These are phyloP conservation scores for Zoysia matrella DNA, from an alignment of 202 grass and related monocot genomes.

Conservation along the genomic window DNA sequence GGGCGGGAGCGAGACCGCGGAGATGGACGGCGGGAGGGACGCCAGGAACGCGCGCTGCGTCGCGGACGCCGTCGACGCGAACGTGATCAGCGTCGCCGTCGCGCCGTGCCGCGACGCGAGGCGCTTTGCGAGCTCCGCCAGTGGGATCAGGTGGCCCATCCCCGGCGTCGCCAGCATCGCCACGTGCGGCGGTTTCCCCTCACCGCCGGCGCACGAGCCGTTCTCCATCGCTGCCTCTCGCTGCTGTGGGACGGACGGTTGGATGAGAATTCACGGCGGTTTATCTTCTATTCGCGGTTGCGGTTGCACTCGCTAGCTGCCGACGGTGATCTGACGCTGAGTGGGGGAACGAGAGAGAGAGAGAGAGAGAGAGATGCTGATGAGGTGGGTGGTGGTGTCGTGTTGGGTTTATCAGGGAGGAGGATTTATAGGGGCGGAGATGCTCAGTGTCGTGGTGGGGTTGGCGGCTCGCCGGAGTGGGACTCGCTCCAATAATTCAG, in stretches of 20 bases:
- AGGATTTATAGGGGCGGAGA: background rate
- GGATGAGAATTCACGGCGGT: background rate
- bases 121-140: slow-evolving; percentile 30
- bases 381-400: background rate
- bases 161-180: background rate
- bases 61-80: slow-evolving; percentile 44
- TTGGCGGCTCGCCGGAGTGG: background rate
- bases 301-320: background rate
- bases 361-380: background rate
- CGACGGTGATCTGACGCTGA: too few relatives aligned
- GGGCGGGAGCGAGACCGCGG: slow-evolving; percentile 30
- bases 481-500: background rate
- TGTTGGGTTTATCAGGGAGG: background rate
- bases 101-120: slow-evolving; percentile 43
- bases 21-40: slow-evolving; percentile 30
- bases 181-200: too few relatives aligned
- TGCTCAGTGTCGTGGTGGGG: slow-evolving; percentile 28
- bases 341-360: too few relatives aligned
- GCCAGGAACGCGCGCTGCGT: slow-evolving; percentile 54
- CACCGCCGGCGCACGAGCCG: too few relatives aligned
- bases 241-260: background rate
- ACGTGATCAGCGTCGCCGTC: slow-evolving; percentile 52
- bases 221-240: background rate
- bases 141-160: background rate
- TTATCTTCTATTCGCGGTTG: background rate